A percentile compares a stretch with the other conserved stretches of the same genome.
phyloP scores from a whole-genome alignment of 805 yeast genomes.

The Candida namnaoensis region DNA sequence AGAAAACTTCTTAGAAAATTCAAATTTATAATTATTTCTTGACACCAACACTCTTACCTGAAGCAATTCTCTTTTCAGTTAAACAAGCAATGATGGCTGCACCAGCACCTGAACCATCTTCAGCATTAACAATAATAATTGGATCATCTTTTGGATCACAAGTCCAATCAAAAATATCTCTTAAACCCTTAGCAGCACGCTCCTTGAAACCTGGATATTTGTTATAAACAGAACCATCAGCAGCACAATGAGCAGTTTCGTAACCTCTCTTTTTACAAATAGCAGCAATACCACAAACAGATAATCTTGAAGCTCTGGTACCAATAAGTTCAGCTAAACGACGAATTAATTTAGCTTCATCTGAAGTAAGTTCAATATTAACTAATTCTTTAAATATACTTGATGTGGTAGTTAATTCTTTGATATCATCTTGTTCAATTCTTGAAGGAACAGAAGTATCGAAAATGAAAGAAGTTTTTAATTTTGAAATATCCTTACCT shows the following conservation, averaged over 20 bases:
- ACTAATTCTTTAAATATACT: conserved; percentile 53
- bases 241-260: conserved; percentile 80
- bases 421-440: conserved; percentile 81
- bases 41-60: conserved; percentile 63
- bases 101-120: conserved; percentile 98
- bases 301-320: conserved; percentile 84
- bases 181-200: conserved; percentile 81
- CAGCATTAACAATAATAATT: conserved; percentile 81
- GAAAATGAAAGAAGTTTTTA: conserved; percentile 60
- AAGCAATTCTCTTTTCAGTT: conserved; percentile 68
- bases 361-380: conserved; percentile 54
- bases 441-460: conserved; percentile 85
- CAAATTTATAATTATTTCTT: conserved; percentile 2
- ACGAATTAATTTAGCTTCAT: conserved; percentile 79
- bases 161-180: conserved; percentile 83
- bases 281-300: conserved; percentile 94
- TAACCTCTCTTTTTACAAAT: conserved; percentile 80
- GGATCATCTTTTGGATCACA: conserved; percentile 51
- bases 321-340: conserved; percentile 82
- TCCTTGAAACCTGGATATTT: conserved; percentile 87
- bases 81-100: conserved; percentile 98
- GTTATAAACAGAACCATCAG: conserved; percentile 95
- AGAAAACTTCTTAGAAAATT: background rate
- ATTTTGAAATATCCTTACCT: conserved; percentile 56
- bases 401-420: conserved; percentile 64